phyloP scores from a whole-genome alignment of 805 yeast species.

The Ogataea trehalophila region DNA sequence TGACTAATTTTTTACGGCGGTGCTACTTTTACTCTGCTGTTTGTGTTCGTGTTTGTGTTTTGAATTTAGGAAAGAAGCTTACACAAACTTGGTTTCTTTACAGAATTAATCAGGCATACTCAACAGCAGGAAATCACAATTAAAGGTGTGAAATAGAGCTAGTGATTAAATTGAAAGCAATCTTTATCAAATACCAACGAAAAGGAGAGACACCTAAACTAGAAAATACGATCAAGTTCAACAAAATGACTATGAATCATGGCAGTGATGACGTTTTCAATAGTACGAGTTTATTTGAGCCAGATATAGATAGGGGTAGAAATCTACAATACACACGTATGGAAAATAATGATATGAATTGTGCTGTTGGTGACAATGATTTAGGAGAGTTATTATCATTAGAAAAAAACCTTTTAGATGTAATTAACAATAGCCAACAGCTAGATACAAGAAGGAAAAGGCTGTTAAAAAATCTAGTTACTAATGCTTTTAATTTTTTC shows the following conservation, averaged over 20 bases:
- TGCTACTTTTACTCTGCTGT: not conserved
- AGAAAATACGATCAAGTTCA: too few species aligned
- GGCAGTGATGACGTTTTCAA: too few species aligned
- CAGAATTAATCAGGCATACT: not conserved
- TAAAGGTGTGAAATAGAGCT: too few species aligned
- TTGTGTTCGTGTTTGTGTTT: not conserved
- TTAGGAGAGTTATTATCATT: constrained; percentile 3
- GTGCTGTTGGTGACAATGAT: too few species aligned
- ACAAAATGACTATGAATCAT: too few species aligned
- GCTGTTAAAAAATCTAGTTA: constrained; percentile 9
- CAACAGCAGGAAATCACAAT: too few species aligned
- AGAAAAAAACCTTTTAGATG: constrained; percentile 9
- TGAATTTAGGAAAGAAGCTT: too few species aligned
- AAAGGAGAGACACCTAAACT: too few species aligned
- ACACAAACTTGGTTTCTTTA: not conserved
- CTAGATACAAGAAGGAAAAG: constrained; percentile 9
- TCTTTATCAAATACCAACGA: too few species aligned
- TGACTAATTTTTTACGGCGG: not conserved
- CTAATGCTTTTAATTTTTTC: constrained; percentile 13
- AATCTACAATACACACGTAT: not conserved
- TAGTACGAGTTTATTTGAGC: too few species aligned
- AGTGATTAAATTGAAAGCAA: too few species aligned
- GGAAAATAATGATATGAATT: not conserved
- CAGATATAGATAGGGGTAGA: not conserved
- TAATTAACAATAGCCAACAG: constrained; percentile 5